These are phyloP conservation scores for Penicillium egyptiacum DNA, from an alignment of 495 filamentous ascomycete genomes.

Conservation along the genomic window DNA sequence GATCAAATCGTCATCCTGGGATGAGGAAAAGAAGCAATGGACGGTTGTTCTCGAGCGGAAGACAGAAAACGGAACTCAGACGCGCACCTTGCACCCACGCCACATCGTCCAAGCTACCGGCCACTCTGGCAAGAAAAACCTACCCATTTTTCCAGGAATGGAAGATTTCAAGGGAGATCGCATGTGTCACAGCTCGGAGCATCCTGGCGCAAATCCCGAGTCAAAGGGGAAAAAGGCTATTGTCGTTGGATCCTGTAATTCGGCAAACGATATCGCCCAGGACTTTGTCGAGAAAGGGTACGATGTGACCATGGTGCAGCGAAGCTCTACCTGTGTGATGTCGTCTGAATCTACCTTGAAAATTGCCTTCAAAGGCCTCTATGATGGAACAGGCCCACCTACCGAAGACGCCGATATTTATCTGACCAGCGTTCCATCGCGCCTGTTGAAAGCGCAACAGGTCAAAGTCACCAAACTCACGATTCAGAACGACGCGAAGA, in stretches of 20 bases:
- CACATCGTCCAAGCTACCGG: conserved; percentile 74
- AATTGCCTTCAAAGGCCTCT: conserved; percentile 57
- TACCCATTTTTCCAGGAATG: conserved; percentile 62
- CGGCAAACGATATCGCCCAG: conserved; percentile 79
- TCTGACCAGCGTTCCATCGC: conserved; percentile 53
- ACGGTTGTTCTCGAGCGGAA: conserved; percentile 55
- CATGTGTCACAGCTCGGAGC: conserved; percentile 71
- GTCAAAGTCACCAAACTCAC: conserved; percentile 49
- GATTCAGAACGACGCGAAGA: conserved; percentile 47
- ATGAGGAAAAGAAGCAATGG: conserved; percentile 58
- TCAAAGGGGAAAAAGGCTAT: conserved; percentile 64
- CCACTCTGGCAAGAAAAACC: conserved; percentile 66
- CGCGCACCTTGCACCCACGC: conserved; percentile 59
- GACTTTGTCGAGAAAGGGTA: conserved; percentile 79
- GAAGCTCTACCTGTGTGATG: conserved; percentile 71
- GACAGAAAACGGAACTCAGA: conserved; percentile 51
- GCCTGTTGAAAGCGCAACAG: conserved; percentile 60
- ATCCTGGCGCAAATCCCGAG: conserved; percentile 54
- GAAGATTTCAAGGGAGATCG: conserved; percentile 53
- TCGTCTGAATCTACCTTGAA: conserved; percentile 54
- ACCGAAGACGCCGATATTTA: conserved; percentile 65
- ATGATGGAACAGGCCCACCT: conserved; percentile 56
- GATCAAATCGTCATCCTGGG: conserved; percentile 52
- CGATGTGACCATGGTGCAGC: conserved; percentile 82
- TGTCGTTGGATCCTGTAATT: conserved; percentile 80